phyloP scores from a whole-genome alignment of 768 basidiomycete species.

The Lactarius deliciosus region DNA sequence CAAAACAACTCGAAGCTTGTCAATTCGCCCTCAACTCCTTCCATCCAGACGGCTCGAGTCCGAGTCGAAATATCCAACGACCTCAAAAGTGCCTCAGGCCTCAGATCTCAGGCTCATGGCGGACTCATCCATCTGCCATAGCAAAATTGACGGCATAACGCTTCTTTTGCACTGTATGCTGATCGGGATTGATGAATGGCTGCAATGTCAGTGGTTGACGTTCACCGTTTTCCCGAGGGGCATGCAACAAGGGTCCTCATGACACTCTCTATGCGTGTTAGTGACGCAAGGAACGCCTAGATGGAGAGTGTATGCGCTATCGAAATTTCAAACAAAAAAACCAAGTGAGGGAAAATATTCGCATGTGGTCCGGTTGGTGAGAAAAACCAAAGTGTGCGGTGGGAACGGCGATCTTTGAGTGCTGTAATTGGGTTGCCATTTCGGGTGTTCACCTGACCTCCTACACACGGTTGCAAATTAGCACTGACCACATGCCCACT shows the following conservation, averaged over 20 bases:
- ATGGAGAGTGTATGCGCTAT: not conserved
- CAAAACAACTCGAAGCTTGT: not conserved
- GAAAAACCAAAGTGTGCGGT: not conserved
- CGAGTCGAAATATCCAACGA: not conserved
- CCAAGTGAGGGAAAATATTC: not conserved
- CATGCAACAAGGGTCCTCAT: not conserved
- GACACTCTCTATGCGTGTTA: constrained; percentile 1
- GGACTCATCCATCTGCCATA: not conserved
- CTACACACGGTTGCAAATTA: constrained; percentile 1
- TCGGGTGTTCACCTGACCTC: constrained; percentile 1
- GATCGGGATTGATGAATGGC: not conserved
- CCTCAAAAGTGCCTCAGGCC: not conserved
- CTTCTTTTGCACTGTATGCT: not conserved
- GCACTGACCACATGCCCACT: not conserved
- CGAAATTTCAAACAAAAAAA: not conserved
- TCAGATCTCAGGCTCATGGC: not conserved
- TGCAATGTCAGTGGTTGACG: constrained; percentile 1
- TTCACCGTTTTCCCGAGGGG: not conserved
- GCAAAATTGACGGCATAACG: not conserved
- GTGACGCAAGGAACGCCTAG: constrained; percentile 5
- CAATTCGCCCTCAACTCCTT: not conserved
- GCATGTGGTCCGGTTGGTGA: constrained; percentile 5
- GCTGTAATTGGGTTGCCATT: constrained; percentile 7
- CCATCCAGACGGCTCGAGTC: no score
- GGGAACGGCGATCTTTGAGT: constrained; percentile 10